A percentile compares a stretch with the other conserved stretches of the same genome.
phyloP scores from a whole-genome alignment of 805 yeast genomes.

The Komagataella kurtzmanii region DNA sequence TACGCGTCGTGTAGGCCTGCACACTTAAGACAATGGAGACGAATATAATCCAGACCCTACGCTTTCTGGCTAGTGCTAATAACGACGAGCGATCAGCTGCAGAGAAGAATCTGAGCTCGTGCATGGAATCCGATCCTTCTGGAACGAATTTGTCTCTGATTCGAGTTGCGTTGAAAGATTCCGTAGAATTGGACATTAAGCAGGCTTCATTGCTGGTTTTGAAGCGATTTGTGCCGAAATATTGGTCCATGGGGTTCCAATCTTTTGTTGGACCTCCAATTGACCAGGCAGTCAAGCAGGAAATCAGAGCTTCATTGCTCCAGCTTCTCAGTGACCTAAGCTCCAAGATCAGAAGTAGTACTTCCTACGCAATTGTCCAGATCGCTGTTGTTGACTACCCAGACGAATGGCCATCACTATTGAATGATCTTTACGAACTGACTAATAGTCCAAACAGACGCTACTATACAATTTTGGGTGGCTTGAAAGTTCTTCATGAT shows the following conservation, averaged over 20 bases:
- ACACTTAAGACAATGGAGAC: background rate
- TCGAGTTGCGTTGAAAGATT: slow-evolving; percentile 21
- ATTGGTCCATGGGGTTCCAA: slow-evolving; percentile 78
- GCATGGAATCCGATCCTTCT: slow-evolving; percentile 36
- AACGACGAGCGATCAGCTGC: slow-evolving; percentile 37
- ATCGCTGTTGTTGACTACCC: slow-evolving; percentile 87
- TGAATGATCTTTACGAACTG: slow-evolving; percentile 29
- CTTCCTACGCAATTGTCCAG: slow-evolving; percentile 67
- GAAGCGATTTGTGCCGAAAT: slow-evolving; percentile 52
- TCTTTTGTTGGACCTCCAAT: slow-evolving; percentile 61
- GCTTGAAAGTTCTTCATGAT: slow-evolving; percentile 52
- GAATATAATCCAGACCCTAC: background rate
- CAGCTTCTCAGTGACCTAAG: slow-evolving; percentile 30
- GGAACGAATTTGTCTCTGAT: slow-evolving; percentile 27
- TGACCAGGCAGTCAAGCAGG: slow-evolving; percentile 32
- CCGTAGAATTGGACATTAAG: slow-evolving; percentile 22
- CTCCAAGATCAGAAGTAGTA: slow-evolving; percentile 50
- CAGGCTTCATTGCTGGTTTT: slow-evolving; percentile 58
- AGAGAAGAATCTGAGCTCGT: slow-evolving; percentile 31
- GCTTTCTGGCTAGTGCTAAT: slow-evolving; percentile 21
- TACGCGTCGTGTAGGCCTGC: background rate
- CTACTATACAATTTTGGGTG: slow-evolving; percentile 30
- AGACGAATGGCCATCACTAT: slow-evolving; percentile 84
- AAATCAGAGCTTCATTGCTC: slow-evolving; percentile 38
- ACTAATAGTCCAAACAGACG: background rate